phyloP scores from a whole-genome alignment of 805 yeast species.

The Kluyveromyces aestuarii region DNA sequence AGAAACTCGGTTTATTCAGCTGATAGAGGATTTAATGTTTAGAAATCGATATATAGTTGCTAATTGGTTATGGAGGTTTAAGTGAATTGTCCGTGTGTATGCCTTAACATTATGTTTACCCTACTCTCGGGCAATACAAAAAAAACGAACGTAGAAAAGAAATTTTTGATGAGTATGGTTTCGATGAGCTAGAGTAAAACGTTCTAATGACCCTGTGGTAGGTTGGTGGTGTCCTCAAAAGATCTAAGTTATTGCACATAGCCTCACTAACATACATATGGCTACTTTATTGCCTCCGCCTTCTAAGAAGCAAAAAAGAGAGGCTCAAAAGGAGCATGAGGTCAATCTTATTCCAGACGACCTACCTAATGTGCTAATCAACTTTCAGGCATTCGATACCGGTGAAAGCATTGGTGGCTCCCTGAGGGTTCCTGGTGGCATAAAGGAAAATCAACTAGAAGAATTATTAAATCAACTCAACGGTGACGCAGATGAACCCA shows the following conservation, averaged over 20 bases:
- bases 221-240: neutral
- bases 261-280: constrained; percentile 35
- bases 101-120: neutral
- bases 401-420: constrained; percentile 82
- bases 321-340: constrained; percentile 73
- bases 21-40: neutral
- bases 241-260: too few relatives aligned
- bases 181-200: constrained; percentile 4
- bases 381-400: constrained; percentile 87
- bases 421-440: constrained; percentile 83
- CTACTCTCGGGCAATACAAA: neutral
- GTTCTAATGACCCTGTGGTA: neutral
- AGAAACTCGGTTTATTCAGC: too few relatives aligned
- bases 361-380: constrained; percentile 78
- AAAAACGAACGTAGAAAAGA: neutral
- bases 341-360: constrained; percentile 66
- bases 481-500: constrained; percentile 67
- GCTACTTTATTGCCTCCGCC: constrained; percentile 93
- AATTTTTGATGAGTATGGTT: neutral
- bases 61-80: neutral
- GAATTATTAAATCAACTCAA: constrained; percentile 74
- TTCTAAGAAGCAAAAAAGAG: constrained; percentile 76
- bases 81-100: too few relatives aligned
- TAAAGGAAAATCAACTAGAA: constrained; percentile 79
- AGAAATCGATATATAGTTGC: neutral